Conservation (phyloP, 176 grass and related monocot genomes). For the Eragrostis curvula region DNA sequence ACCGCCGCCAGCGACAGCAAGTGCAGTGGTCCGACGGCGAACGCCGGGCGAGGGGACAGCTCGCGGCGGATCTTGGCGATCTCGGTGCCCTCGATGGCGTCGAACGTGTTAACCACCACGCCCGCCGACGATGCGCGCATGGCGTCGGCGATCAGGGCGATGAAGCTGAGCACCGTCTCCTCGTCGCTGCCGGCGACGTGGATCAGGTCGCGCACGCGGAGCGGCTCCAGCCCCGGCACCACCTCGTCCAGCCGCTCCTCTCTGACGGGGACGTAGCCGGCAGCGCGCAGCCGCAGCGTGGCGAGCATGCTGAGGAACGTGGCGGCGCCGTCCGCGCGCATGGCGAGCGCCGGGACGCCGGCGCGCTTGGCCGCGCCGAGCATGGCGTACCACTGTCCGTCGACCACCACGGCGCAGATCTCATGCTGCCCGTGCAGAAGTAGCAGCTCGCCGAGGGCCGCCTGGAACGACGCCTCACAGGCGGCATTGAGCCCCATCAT, state of each 20-base stretch:
- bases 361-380: not conserved
- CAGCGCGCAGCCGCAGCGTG: not conserved
- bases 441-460: not conserved
- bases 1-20: not conserved
- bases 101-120: constrained; percentile 36
- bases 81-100: constrained; percentile 27
- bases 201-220: constrained; percentile 22
- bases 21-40: constrained; percentile 41
- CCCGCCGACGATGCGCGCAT: not conserved
- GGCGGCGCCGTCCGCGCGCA: not conserved
- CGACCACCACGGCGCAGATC: constrained; percentile 12
- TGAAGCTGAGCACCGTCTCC: not conserved
- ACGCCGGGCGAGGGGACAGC: not conserved
- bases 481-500: not conserved
- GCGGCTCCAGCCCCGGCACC: not conserved
- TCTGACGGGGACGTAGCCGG: not conserved
- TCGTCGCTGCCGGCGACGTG: not conserved
- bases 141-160: not conserved
- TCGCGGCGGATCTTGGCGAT: not conserved
- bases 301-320: not conserved
- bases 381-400: constrained; percentile 14
- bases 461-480: constrained; percentile 20
- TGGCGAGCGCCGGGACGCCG: not conserved
- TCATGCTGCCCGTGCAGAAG: not conserved
- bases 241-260: not conserved